Evolutionary conservation across 768 basidiomycete species (phyloP), one percentile per base, ranked within the genome.

Genomic region (Amyloporia xantha): DNA sequence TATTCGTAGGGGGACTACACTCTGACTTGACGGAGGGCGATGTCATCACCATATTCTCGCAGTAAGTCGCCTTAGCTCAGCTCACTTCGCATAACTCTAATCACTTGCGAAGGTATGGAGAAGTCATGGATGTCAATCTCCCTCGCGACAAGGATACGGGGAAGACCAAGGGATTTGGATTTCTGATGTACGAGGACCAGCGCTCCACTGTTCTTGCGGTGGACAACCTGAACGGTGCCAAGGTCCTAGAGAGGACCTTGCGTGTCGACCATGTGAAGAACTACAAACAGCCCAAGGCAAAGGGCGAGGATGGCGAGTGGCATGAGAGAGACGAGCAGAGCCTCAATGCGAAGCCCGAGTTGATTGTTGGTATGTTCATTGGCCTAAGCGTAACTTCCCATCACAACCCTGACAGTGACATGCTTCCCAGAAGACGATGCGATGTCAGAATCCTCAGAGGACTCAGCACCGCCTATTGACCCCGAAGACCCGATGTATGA

Each of bases 111-210:
- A 97, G 94, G 68, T 97, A 89, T 69, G 95, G 95, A n/a, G 95
- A 98, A 61, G 78, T 97, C 27, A 84, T 92, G 73, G 92, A 99
- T 60, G 72, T 97, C 50, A 93, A 98, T 63, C 76, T 99, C 67
- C 94, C 96, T 24, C 78, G 94, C 42, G 92, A 96, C 71, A 94
- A 93, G 62, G 76, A 85, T 47, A 95, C 95, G 0, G 91, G 92
- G 21, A 94, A 95, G 62, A 74, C 85, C 0, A 82, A 71, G 60
- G 96, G 96, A 2, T 99, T 98, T 64, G 94, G 81, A 7, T 99
- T 97, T 71, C 73, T 98, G 54, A 97, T 98, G 96, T 99, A 98
- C 66, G 92, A 95, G 68, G 93, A 99, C 66, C 96, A 99, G 69
- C 80, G 91, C 41, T 95, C 91, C 51, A 99, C 96, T 5, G 66